phyloP scores from a whole-genome alignment of 2,329 filamentous ascomycete species.

The Teratosphaeria gauchensis region DNA sequence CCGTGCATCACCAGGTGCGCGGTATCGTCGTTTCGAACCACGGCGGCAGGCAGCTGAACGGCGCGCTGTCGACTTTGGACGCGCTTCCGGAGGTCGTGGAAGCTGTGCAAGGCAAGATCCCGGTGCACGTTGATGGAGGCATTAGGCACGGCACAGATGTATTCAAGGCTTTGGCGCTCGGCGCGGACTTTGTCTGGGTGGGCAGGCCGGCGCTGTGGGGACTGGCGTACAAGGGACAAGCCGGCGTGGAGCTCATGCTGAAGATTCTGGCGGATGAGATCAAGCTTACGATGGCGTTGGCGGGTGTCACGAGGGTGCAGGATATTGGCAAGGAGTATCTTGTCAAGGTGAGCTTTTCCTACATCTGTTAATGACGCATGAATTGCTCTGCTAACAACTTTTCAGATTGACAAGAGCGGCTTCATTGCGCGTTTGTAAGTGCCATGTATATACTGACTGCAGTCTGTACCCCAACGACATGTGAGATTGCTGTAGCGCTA shows the following conservation, averaged over 20 bases:
- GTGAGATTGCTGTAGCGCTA: neutral
- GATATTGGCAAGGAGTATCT: conserved; percentile 33
- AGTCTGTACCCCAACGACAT: neutral
- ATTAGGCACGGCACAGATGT: conserved; percentile 46
- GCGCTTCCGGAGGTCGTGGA: conserved; percentile 32
- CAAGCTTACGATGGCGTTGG: conserved; percentile 31
- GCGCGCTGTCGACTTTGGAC: conserved; percentile 45
- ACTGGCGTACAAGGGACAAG: conserved; percentile 31
- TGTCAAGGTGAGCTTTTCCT: conserved; percentile 26
- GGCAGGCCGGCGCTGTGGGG: conserved; percentile 42
- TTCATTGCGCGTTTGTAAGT: conserved; percentile 1
- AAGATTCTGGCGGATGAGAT: conserved; percentile 33
- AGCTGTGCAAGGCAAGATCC: conserved; percentile 43
- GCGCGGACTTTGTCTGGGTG: conserved; percentile 35
- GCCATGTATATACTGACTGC: neutral
- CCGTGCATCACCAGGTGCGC: conserved; percentile 34
- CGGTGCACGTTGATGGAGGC: conserved; percentile 52
- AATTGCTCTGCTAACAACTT: neutral
- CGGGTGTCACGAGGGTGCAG: conserved; percentile 27
- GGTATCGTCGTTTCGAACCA: conserved; percentile 47
- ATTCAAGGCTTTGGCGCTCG: conserved; percentile 45
- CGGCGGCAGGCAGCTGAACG: conserved; percentile 49
- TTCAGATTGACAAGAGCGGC: conserved; percentile 3
- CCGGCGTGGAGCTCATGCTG: conserved; percentile 34
- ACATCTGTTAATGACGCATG: neutral